Conservation (phyloP, 176 grass and related monocot genomes). For the Sorghum bicolor region DNA sequence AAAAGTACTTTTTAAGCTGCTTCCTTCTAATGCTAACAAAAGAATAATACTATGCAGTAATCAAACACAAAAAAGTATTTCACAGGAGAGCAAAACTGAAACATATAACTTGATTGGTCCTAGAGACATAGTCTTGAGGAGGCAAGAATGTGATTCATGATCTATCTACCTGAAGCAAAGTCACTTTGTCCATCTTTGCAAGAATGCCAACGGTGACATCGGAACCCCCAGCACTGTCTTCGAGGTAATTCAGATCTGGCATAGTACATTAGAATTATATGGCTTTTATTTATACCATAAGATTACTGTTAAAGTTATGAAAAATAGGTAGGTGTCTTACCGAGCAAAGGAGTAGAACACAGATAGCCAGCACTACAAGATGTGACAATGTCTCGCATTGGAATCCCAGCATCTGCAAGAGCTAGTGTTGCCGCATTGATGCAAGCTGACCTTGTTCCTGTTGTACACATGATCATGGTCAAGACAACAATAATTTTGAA, state of each 20-base stretch:
- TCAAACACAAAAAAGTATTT: neutral
- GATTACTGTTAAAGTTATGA: neutral
- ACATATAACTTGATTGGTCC: neutral
- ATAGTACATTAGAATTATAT: conserved; percentile 22
- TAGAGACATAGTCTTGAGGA: neutral
- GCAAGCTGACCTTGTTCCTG: conserved; percentile 92
- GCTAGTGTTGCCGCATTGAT: conserved; percentile 99
- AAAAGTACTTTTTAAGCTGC: conserved; percentile 12
- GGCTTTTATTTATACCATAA: neutral
- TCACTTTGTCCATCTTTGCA: conserved; percentile 93
- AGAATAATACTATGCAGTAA: neutral
- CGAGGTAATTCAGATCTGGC: conserved; percentile 91
- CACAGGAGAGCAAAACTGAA: conserved; percentile 14
- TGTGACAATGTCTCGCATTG: conserved; percentile 93
- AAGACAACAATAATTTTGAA: conserved; percentile 7
- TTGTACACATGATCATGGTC: conserved; percentile 18
- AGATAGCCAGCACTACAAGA: conserved; percentile 97
- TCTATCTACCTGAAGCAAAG: conserved; percentile 78
- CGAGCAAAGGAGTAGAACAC: conserved; percentile 86
- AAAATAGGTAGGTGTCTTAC: conserved; percentile 24
- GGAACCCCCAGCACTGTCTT: conserved; percentile 88
- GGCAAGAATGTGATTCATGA: conserved; percentile 1
- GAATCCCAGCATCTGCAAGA: conserved; percentile 91
- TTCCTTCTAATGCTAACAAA: conserved; percentile 21
- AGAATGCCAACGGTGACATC: conserved; percentile 94